Conservation (phyloP, 1,284 basidiomycete species). For the Trametes pubescens region DNA sequence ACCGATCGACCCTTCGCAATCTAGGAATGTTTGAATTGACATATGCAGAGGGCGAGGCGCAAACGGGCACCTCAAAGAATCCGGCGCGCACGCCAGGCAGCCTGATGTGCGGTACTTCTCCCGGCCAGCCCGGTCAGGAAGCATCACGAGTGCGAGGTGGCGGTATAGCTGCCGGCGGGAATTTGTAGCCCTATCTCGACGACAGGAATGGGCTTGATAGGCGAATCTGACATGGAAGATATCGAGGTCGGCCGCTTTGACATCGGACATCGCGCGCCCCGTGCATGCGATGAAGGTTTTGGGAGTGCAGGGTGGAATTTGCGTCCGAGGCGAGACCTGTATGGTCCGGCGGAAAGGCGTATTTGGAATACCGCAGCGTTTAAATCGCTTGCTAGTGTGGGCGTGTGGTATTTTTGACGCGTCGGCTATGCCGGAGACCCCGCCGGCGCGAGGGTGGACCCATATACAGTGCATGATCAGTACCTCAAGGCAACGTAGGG, state of each 20-base stretch:
- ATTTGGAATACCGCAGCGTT: neutral
- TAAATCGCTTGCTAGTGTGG: neutral
- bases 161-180: slow-evolving; percentile 9
- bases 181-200: slow-evolving; percentile 3
- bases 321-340: neutral
- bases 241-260: neutral
- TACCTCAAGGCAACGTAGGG: slow-evolving; percentile 17
- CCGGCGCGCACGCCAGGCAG: neutral
- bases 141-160: slow-evolving; percentile 5
- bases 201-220: slow-evolving; percentile 3
- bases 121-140: slow-evolving; percentile 16
- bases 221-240: neutral
- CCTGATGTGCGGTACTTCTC: slow-evolving; percentile 10
- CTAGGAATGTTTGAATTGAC: slow-evolving; percentile 36
- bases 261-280: too few relatives aligned
- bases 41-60: slow-evolving; percentile 16
- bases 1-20: slow-evolving; percentile 15
- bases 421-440: neutral
- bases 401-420: neutral
- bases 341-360: neutral
- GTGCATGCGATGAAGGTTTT: neutral
- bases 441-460: neutral
- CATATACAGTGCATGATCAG: neutral
- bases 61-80: slow-evolving; percentile 14
- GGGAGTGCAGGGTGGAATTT: neutral